A percentile compares a stretch with the other conserved stretches of the same genome.
phyloP scores from a whole-genome alignment of 495 filamentous ascomycete genomes.

The Rusavskia elegans region DNA sequence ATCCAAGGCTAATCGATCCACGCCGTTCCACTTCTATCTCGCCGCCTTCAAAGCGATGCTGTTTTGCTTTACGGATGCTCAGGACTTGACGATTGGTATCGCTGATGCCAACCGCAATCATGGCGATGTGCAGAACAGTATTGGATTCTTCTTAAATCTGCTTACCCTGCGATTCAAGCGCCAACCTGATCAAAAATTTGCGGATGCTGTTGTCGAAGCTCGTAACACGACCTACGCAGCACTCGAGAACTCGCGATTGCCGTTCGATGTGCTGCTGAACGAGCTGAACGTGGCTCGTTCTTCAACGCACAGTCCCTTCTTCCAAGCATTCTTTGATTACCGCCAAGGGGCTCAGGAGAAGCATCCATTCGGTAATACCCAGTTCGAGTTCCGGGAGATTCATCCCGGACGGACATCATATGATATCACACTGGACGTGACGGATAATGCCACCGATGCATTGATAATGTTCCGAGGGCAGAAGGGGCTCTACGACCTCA shows the following conservation, averaged over 20 bases:
- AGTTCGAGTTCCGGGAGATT: background rate
- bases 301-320: constrained; percentile 20
- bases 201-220: constrained; percentile 2
- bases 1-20: background rate
- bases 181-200: background rate
- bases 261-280: constrained; percentile 29
- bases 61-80: constrained; percentile 7
- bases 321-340: constrained; percentile 28
- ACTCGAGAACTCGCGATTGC: constrained; percentile 21
- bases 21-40: constrained; percentile 29
- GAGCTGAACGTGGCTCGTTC: constrained; percentile 20
- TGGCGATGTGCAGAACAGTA: background rate
- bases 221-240: constrained; percentile 13
- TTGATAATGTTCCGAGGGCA: background rate
- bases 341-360: constrained; percentile 9
- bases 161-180: constrained; percentile 25
- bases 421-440: constrained; percentile 17
- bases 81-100: constrained; percentile 28
- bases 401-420: constrained; percentile 8
- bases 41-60: constrained; percentile 19
- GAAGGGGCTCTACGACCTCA: constrained; percentile 1
- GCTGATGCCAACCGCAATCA: constrained; percentile 17
- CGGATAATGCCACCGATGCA: background rate
- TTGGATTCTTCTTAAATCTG: constrained; percentile 32
- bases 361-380: background rate